Conservation (phyloP, 208 protist species). For the Leishmania mexicana region DNA sequence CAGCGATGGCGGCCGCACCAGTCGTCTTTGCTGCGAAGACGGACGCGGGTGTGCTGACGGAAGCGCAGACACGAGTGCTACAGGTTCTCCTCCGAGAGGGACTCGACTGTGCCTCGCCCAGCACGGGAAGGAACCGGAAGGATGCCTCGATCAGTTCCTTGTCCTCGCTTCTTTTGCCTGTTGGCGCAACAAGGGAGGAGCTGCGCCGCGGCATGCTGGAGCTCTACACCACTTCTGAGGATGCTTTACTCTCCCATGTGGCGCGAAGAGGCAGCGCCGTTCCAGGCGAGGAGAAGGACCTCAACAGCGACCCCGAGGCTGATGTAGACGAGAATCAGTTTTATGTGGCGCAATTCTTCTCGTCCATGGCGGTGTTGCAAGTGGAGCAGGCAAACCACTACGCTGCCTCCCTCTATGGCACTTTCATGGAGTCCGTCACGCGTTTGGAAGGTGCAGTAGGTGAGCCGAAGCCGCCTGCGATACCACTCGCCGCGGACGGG, state of each 20-base stretch:
- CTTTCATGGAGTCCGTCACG: constrained; percentile 44
- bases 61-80: constrained; percentile 22
- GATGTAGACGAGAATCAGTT: constrained; percentile 16
- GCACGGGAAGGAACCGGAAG: no score
- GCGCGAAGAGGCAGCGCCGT: background rate
- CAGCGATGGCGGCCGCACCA: constrained; percentile 23
- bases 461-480: background rate
- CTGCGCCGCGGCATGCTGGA: constrained; percentile 1
- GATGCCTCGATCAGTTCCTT: background rate
- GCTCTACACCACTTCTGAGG: constrained; percentile 28
- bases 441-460: constrained; percentile 20
- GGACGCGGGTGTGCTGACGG: constrained; percentile 14
- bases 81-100: constrained; percentile 16
- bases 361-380: constrained; percentile 32
- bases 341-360: constrained; percentile 41
- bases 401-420: constrained; percentile 26
- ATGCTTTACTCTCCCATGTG: constrained; percentile 30
- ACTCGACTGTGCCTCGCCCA: no score
- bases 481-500: background rate
- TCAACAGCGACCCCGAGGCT: background rate
- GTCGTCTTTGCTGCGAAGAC: constrained; percentile 3
- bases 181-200: background rate
- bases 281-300: constrained; percentile 2
- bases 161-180: background rate
- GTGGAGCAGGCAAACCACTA: constrained; percentile 31